Percentiles rank a stretch among this genome's conserved stretches.
Conservation (phyloP, 202 grass and related monocot genomes). For the Zoysia matrella region DNA sequence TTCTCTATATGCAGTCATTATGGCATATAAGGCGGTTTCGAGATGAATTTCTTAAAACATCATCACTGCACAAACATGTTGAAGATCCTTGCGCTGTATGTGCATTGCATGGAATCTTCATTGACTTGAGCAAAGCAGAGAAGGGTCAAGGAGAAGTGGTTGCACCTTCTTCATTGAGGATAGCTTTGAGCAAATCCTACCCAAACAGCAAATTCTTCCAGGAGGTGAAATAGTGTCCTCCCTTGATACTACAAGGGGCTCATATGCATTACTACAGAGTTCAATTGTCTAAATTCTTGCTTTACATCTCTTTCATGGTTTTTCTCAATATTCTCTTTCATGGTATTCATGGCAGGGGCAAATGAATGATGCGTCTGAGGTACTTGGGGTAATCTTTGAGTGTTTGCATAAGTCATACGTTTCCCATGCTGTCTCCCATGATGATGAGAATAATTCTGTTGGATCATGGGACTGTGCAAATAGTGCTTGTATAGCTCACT, state of each 20-base stretch:
- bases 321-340: background rate
- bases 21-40: constrained; percentile 92
- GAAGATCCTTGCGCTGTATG: constrained; percentile 97
- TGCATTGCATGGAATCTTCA: constrained; percentile 86
- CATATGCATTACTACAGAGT: constrained; percentile 15
- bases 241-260: constrained; percentile 21
- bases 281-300: constrained; percentile 2
- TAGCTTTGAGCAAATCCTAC: constrained; percentile 96
- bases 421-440: constrained; percentile 52
- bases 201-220: constrained; percentile 96
- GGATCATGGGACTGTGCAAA: constrained; percentile 94
- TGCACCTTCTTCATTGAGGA: constrained; percentile 87
- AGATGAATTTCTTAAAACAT: constrained; percentile 83
- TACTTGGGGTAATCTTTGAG: constrained; percentile 89
- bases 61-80: constrained; percentile 76
- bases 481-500: constrained; percentile 81
- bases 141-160: constrained; percentile 74
- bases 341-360: constrained; percentile 59
- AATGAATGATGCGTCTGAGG: constrained; percentile 99
- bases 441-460: constrained; percentile 51
- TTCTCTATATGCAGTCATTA: constrained; percentile 67
- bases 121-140: constrained; percentile 80
- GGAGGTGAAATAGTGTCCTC: constrained; percentile 65
- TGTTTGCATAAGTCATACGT: constrained; percentile 88
- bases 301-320: constrained; percentile 7